phyloP scores from a whole-genome alignment of 371 early-diverging fungal species.

The Lichtheimia hyalospora region DNA sequence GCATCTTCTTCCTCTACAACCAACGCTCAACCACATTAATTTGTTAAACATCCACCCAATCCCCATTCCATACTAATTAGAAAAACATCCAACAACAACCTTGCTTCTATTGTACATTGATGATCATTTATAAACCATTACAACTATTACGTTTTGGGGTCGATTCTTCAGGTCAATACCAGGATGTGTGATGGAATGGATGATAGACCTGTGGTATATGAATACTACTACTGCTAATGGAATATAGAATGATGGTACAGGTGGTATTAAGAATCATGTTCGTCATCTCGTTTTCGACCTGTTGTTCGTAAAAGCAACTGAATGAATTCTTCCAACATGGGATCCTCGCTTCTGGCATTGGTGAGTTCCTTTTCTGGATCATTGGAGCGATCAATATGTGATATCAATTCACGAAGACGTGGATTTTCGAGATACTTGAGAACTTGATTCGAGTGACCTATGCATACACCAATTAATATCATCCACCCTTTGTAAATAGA shows the following conservation, averaged over 20 bases:
- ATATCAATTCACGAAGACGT: constrained; percentile 27
- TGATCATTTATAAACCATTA: too few relatives aligned
- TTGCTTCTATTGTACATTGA: too few relatives aligned
- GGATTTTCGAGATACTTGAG: constrained; percentile 29
- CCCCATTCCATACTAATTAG: too few relatives aligned
- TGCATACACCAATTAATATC: constrained; percentile 4
- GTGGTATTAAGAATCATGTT: constrained; percentile 1
- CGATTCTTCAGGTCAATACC: too few relatives aligned
- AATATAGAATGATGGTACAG: not conserved
- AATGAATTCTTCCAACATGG: constrained; percentile 17
- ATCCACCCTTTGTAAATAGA: not conserved
- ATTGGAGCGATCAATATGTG: constrained; percentile 24
- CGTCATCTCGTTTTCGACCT: constrained; percentile 5
- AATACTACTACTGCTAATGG: too few relatives aligned
- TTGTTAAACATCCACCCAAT: not conserved
- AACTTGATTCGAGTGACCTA: constrained; percentile 32
- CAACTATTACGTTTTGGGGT: too few relatives aligned
- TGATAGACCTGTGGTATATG: not conserved
- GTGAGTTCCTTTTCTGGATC: constrained; percentile 26
- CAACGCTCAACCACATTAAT: not conserved
- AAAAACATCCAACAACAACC: too few relatives aligned
- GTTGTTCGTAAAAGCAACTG: constrained; percentile 11
- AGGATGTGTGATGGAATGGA: not conserved
- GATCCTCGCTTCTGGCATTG: constrained; percentile 6
- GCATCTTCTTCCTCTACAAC: not conserved